These are phyloP conservation scores for Nadsonia fulvescens DNA, from an alignment of 805 yeast genomes.

Conservation along the genomic window DNA sequence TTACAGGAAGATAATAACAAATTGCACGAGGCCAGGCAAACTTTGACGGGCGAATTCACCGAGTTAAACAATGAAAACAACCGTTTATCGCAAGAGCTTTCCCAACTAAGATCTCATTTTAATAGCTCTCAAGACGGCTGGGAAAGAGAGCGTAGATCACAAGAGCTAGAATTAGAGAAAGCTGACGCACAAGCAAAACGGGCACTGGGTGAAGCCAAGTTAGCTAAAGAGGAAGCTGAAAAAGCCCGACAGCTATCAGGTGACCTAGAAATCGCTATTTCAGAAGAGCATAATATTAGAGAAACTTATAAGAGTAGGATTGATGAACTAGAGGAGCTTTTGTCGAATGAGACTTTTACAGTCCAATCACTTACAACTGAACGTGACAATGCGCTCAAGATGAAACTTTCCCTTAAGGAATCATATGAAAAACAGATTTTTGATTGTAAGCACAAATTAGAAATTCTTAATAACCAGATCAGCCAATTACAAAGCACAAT, in stretches of 20 bases:
- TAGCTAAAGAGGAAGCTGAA: conserved; percentile 9
- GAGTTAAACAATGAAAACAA: conserved; percentile 15
- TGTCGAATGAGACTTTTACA: too few relatives aligned
- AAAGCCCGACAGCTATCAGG: conserved; percentile 10
- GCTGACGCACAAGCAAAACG: conserved; percentile 40
- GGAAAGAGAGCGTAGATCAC: conserved; percentile 11
- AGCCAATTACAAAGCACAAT: too few relatives aligned
- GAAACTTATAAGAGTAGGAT: conserved; percentile 10
- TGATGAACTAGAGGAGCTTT: conserved; percentile 17
- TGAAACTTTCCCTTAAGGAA: too few relatives aligned
- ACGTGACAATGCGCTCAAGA: too few relatives aligned
- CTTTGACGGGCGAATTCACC: conserved; percentile 24
- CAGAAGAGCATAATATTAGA: conserved; percentile 13
- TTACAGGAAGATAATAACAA: conserved; percentile 20
- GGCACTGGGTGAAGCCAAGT: conserved; percentile 44
- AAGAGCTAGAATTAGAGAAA: conserved; percentile 15
- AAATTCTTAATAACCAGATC: conserved; percentile 11
- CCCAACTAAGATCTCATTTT: conserved; percentile 10
- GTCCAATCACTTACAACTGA: too few relatives aligned
- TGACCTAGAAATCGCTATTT: conserved; percentile 18
- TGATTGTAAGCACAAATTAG: conserved; percentile 5
- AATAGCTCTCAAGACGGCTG: conserved; percentile 7
- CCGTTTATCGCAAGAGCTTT: conserved; percentile 14
- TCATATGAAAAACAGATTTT: conserved; percentile 1
- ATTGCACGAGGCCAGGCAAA: conserved; percentile 17